Conservation (phyloP, 345 rosid species). For the Hibiscus mutabilis region DNA sequence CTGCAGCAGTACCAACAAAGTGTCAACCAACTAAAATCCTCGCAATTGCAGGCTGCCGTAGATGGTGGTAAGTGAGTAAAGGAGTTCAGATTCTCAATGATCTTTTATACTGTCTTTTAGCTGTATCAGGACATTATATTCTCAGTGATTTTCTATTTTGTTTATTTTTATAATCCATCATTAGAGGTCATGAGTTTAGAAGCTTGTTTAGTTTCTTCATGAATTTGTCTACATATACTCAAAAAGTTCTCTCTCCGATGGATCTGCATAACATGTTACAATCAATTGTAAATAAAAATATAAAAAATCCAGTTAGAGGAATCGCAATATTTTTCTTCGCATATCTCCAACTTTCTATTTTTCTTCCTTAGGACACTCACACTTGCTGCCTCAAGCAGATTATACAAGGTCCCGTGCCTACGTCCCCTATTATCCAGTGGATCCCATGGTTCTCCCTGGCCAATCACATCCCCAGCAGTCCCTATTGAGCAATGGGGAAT, state of each 20-base stretch:
- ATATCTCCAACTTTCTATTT: background rate
- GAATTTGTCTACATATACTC: too few relatives aligned
- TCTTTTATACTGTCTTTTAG: background rate
- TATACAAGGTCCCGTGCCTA: constrained; percentile 7
- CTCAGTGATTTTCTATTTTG: background rate
- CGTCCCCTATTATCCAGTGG: constrained; percentile 13
- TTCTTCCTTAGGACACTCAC: constrained; percentile 5
- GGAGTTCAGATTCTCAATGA: background rate
- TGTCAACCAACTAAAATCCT: constrained; percentile 1
- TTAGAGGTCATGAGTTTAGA: constrained; percentile 1
- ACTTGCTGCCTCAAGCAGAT: constrained; percentile 9
- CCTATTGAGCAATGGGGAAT: constrained; percentile 8
- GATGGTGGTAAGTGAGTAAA: constrained; percentile 4
- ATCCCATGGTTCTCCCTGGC: constrained; percentile 6
- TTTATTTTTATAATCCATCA: background rate
- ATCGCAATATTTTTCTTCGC: background rate
- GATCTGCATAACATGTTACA: background rate
- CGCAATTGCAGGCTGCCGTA: constrained; percentile 14
- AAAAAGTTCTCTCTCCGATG: background rate
- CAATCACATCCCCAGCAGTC: constrained; percentile 3
- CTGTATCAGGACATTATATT: background rate
- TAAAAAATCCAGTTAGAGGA: background rate
- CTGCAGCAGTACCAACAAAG: constrained; percentile 12
- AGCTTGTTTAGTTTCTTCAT: constrained; percentile 7
- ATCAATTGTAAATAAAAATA: background rate